phyloP scores from a whole-genome alignment of 352 stramenopile genomes.

The Globisporangium megalacanthum region DNA sequence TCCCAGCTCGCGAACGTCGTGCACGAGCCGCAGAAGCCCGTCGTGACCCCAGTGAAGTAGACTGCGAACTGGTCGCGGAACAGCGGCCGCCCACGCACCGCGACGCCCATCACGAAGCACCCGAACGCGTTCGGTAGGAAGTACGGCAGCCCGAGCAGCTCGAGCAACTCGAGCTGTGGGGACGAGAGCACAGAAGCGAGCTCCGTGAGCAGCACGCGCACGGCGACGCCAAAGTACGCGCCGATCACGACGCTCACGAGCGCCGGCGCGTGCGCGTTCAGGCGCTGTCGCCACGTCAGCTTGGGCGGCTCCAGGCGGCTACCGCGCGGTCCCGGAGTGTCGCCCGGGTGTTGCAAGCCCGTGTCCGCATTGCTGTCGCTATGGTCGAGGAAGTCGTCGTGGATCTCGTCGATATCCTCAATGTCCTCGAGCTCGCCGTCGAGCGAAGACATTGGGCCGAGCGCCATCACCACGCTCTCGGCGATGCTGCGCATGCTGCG shows the following conservation, averaged over 20 bases:
- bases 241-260: constrained; percentile 35
- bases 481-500: constrained; percentile 39
- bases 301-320: background rate
- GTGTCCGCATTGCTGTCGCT: constrained; percentile 11
- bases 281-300: constrained; percentile 1
- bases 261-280: constrained; percentile 30
- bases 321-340: background rate
- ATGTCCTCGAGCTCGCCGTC: constrained; percentile 17
- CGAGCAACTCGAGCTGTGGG: constrained; percentile 36
- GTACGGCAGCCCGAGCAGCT: constrained; percentile 44
- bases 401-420: constrained; percentile 18
- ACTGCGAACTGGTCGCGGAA: constrained; percentile 39
- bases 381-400: constrained; percentile 14
- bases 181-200: constrained; percentile 29
- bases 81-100: constrained; percentile 34
- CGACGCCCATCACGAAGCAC: constrained; percentile 62
- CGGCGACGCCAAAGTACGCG: constrained; percentile 41
- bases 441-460: constrained; percentile 27
- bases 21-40: constrained; percentile 64
- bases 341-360: constrained; percentile 1
- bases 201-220: constrained; percentile 45
- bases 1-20: constrained; percentile 68
- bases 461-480: constrained; percentile 27
- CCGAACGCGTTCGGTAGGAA: constrained; percentile 55
- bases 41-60: constrained; percentile 48